Evolutionary conservation across 2,329 filamentous ascomycete genomes (phyloP).

Genomic region (Stemphylium lycopersici): DNA sequence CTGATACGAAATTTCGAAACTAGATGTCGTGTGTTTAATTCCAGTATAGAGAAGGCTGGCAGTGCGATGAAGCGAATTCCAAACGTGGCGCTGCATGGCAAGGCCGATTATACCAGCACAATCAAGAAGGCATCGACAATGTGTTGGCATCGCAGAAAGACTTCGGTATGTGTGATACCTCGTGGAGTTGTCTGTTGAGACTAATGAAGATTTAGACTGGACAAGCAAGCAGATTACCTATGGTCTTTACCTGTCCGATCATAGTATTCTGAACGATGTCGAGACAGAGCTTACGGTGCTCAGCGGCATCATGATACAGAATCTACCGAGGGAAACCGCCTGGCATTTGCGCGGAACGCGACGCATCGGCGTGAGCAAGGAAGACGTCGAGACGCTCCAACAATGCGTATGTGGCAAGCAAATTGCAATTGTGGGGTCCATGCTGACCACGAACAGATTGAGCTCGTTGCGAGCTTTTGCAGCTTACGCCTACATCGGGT

Average conservation of each 20-base stretch:
- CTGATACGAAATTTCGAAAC: not conserved
- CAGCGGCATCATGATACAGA: conserved; percentile 64
- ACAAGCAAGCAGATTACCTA: conserved; percentile 63
- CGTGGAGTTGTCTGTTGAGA: no score
- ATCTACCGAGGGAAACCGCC: conserved; percentile 58
- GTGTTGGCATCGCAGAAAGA: conserved; percentile 55
- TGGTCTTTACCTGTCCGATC: conserved; percentile 63
- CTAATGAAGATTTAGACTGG: conserved; percentile 50
- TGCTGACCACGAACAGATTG: conserved; percentile 31
- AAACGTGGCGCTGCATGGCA: conserved; percentile 63
- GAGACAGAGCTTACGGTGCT: conserved; percentile 64
- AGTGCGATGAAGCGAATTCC: conserved; percentile 62
- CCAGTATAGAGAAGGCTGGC: conserved; percentile 59
- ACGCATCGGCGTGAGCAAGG: conserved; percentile 55
- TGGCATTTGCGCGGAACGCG: conserved; percentile 63
- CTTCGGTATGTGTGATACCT: conserved; percentile 41
- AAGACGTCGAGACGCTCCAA: conserved; percentile 53
- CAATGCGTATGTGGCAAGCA: conserved; percentile 44
- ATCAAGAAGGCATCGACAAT: conserved; percentile 50
- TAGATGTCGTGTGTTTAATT: not conserved
- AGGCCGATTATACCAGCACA: conserved; percentile 61
- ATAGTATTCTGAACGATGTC: conserved; percentile 59
- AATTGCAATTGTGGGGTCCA: not conserved
- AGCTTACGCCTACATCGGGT: conserved; percentile 34
- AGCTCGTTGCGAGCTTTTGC: conserved; percentile 40